Percentiles rank a stretch among this genome's conserved stretches.
Conservation (phyloP, 768 basidiomycete species). For the Russula brevipes region DNA sequence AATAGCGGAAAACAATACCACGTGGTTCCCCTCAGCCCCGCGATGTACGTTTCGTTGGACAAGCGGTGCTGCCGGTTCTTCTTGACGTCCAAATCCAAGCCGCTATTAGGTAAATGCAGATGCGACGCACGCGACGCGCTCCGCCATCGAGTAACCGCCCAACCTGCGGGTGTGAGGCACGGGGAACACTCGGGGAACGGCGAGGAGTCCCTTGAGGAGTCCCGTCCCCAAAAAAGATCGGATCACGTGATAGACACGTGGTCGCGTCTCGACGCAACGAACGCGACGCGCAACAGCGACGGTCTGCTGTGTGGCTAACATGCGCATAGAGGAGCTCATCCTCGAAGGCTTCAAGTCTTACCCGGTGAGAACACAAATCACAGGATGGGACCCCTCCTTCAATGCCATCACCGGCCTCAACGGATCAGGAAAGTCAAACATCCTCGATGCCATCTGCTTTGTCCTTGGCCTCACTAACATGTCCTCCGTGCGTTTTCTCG, state of each 20-base stretch:
- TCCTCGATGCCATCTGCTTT: conserved; percentile 98
- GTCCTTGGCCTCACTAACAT: conserved; percentile 97
- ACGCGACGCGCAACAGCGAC: neutral
- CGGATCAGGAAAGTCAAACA: conserved; percentile 98
- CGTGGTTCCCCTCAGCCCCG: too few relatives aligned
- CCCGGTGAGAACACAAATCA: conserved; percentile 91
- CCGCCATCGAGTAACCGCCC: too few relatives aligned
- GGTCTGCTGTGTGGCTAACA: neutral
- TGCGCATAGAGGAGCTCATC: conserved; percentile 27
- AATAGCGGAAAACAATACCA: too few relatives aligned
- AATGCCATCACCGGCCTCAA: conserved; percentile 97
- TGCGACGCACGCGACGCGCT: too few relatives aligned
- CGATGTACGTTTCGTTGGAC: too few relatives aligned
- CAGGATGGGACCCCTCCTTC: conserved; percentile 96
- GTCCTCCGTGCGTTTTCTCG: conserved; percentile 55
- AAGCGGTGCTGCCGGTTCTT: too few relatives aligned
- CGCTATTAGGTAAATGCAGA: too few relatives aligned
- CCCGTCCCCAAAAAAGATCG: too few relatives aligned
- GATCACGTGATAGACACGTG: conserved; percentile 15
- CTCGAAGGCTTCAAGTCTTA: conserved; percentile 91
- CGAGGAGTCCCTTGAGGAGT: too few relatives aligned
- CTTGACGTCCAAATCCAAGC: too few relatives aligned
- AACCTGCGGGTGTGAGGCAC: too few relatives aligned
- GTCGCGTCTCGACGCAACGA: neutral
- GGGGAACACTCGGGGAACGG: too few relatives aligned